phyloP scores from a whole-genome alignment of 768 basidiomycete genomes.

The Boletellus ananiceps region DNA sequence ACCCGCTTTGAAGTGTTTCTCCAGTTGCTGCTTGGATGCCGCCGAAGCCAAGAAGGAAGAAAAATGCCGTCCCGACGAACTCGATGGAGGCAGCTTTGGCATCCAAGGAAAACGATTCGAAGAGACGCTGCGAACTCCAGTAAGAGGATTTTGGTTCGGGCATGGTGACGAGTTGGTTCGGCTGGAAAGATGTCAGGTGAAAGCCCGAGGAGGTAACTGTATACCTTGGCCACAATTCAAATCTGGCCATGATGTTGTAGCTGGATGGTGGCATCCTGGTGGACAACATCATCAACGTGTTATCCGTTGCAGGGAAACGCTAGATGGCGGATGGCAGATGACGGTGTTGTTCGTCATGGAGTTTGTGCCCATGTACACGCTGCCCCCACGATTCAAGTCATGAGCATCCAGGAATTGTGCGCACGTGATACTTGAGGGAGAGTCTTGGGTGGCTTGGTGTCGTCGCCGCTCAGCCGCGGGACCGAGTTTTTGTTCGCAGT shows the following conservation, averaged over 20 bases:
- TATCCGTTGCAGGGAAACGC: not conserved
- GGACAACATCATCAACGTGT: not conserved
- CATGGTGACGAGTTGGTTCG: constrained; percentile 7
- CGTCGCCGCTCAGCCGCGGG: not conserved
- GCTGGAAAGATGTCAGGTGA: too few species aligned
- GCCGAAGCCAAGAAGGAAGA: constrained; percentile 62
- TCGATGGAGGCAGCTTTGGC: constrained; percentile 50
- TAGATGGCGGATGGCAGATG: not conserved
- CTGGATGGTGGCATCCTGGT: not conserved
- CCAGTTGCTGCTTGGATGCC: constrained; percentile 54
- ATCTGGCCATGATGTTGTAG: too few species aligned
- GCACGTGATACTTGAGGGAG: not conserved
- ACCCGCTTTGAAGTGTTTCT: constrained; percentile 30
- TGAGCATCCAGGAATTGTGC: constrained; percentile 6
- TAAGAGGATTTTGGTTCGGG: constrained; percentile 4
- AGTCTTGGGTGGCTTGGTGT: not conserved
- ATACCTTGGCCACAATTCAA: too few species aligned
- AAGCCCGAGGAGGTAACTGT: too few species aligned
- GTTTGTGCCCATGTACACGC: not conserved
- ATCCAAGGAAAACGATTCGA: constrained; percentile 36
- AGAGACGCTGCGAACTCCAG: constrained; percentile 26
- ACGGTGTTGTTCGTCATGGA: not conserved
- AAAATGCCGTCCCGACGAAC: constrained; percentile 55
- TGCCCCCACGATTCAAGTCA: constrained; percentile 1
- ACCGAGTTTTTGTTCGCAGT: not conserved